A percentile compares a stretch with the other conserved stretches of the same genome.
phyloP scores from a whole-genome alignment of 2,329 filamentous ascomycete species.

The Epichloe typhina region DNA sequence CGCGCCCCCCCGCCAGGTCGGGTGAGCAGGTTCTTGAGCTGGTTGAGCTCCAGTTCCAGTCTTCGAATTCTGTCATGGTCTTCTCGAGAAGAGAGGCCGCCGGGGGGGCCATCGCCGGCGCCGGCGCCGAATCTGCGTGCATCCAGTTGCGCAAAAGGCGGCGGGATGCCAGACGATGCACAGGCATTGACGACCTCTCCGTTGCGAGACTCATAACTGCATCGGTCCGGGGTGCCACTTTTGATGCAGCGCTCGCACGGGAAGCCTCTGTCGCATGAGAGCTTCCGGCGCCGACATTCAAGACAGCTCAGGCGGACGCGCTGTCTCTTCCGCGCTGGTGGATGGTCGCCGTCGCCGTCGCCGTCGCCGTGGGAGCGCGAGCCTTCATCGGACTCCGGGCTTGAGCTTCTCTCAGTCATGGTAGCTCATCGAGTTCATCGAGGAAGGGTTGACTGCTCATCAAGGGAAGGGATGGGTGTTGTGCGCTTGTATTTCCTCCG shows the following conservation, averaged over 20 bases:
- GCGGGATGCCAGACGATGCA: slow-evolving; percentile 30
- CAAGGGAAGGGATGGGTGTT: slow-evolving; percentile 9
- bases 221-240: slow-evolving; percentile 45
- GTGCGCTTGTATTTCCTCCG: slow-evolving; percentile 10
- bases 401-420: slow-evolving; percentile 24
- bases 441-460: not conserved
- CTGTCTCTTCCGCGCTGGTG: slow-evolving; percentile 41
- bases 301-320: slow-evolving; percentile 46
- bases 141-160: slow-evolving; percentile 29
- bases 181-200: slow-evolving; percentile 36
- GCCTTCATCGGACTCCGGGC: slow-evolving; percentile 23
- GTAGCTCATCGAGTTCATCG: not conserved
- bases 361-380: slow-evolving; percentile 13
- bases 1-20: slow-evolving; percentile 23
- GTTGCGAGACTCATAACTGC: slow-evolving; percentile 45
- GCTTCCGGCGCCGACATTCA: slow-evolving; percentile 46
- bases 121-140: slow-evolving; percentile 21
- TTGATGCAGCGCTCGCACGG: slow-evolving; percentile 50
- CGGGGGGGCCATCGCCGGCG: slow-evolving; percentile 15
- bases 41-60: slow-evolving; percentile 44
- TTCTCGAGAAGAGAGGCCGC: slow-evolving; percentile 22
- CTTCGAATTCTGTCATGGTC: slow-evolving; percentile 46
- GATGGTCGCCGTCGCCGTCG: slow-evolving; percentile 20
- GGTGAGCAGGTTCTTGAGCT: slow-evolving; percentile 38
- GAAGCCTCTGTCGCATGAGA: slow-evolving; percentile 48